Evolutionary conservation across 345 rosid genomes (phyloP).

Genomic region (Boechera stricta): DNA sequence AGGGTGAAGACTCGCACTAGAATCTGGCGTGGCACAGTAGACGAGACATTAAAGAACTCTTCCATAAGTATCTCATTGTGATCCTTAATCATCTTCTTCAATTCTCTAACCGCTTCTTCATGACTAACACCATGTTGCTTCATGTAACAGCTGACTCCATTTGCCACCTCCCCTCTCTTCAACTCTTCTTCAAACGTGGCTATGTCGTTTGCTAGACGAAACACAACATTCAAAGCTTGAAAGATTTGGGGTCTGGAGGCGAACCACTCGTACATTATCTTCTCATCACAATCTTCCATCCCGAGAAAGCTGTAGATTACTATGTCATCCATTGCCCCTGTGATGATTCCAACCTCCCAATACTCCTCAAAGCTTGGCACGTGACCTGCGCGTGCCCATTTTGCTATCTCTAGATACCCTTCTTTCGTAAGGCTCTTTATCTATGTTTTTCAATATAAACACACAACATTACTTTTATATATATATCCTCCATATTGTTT

Average conservation of each 20-base stretch:
- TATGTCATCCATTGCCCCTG: background rate
- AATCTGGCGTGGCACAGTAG: slow-evolving; percentile 9
- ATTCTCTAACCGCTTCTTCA: background rate
- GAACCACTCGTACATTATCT: slow-evolving; percentile 6
- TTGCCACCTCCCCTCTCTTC: slow-evolving; percentile 1
- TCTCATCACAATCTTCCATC: slow-evolving; percentile 18
- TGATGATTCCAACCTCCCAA: background rate
- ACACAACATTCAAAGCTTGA: background rate
- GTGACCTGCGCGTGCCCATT: slow-evolving; percentile 24
- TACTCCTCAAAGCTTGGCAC: slow-evolving; percentile 20
- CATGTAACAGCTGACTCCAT: slow-evolving; percentile 2
- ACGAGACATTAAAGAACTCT: background rate
- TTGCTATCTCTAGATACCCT: background rate
- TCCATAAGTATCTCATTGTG: slow-evolving; percentile 1
- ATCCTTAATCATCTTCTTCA: slow-evolving; percentile 1
- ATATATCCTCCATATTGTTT: background rate
- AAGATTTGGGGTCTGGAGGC: slow-evolving; percentile 3
- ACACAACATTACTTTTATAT: background rate
- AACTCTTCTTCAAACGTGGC: background rate
- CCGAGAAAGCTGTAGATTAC: background rate
- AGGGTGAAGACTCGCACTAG: background rate
- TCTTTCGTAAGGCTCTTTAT: background rate
- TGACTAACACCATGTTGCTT: slow-evolving; percentile 9
- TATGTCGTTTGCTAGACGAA: slow-evolving; percentile 15
- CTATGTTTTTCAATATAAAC: background rate